These are phyloP conservation scores for Glaciozyma martinii DNA, from an alignment of 768 basidiomycete species.

Conservation along the genomic window DNA sequence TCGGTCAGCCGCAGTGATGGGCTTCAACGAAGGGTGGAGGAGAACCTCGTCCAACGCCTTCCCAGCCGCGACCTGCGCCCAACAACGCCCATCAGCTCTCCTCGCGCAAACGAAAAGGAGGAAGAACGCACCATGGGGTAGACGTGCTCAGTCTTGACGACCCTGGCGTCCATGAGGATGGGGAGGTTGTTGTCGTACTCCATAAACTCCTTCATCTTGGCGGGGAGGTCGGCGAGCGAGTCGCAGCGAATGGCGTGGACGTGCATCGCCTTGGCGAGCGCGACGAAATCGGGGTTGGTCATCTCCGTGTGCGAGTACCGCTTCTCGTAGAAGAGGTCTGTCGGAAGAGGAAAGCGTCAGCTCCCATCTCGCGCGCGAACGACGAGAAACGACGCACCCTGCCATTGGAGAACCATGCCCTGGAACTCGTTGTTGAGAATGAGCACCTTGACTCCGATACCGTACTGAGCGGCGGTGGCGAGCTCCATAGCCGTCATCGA, in stretches of 20 bases:
- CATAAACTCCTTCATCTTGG: conserved; percentile 97
- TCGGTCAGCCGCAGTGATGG: too few species aligned
- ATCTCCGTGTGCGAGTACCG: conserved; percentile 95
- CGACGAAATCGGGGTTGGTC: conserved; percentile 91
- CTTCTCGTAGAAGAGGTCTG: conserved; percentile 88
- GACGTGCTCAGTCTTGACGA: conserved; percentile 46
- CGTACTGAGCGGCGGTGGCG: conserved; percentile 78
- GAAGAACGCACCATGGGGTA: conserved; percentile 3
- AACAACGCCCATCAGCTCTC: background rate
- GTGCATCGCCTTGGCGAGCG: conserved; percentile 80
- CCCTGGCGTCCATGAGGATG: conserved; percentile 79
- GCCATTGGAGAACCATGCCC: conserved; percentile 99
- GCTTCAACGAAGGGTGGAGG: conserved; percentile 53
- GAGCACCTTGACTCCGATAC: conserved; percentile 78
- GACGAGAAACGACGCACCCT: conserved; percentile 52
- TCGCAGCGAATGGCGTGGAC: conserved; percentile 79
- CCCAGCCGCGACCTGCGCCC: conserved; percentile 36
- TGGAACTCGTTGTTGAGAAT: conserved; percentile 37
- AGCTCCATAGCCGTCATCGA: conserved; percentile 99
- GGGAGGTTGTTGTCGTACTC: conserved; percentile 83
- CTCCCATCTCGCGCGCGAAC: background rate
- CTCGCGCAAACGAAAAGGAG: background rate
- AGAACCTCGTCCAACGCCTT: conserved; percentile 89
- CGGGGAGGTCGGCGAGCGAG: conserved; percentile 64
- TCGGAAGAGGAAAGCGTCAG: background rate